Conservation (phyloP, 768 basidiomycete genomes). For the Fistulinella prunicolor region DNA sequence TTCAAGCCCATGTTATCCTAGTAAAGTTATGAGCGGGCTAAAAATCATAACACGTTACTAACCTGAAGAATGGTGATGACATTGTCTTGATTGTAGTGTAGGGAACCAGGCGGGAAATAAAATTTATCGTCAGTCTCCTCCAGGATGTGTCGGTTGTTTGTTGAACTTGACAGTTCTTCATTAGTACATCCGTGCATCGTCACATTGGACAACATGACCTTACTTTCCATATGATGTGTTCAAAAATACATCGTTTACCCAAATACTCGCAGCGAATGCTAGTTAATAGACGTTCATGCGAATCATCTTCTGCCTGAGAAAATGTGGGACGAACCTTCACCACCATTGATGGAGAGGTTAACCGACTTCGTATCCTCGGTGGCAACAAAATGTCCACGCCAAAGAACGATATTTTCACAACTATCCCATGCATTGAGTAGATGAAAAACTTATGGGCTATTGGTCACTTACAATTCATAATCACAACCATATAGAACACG, state of each 20-base stretch:
- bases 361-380: constrained; percentile 59
- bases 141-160: constrained; percentile 57
- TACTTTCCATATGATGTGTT: constrained; percentile 74
- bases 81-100: constrained; percentile 57
- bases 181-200: background rate
- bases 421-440: constrained; percentile 33
- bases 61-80: constrained; percentile 78
- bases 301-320: background rate
- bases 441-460: constrained; percentile 4
- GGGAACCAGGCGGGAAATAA: constrained; percentile 53
- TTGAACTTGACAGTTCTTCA: constrained; percentile 40
- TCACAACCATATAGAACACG: constrained; percentile 83
- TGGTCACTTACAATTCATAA: constrained; percentile 67
- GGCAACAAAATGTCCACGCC: constrained; percentile 76
- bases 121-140: constrained; percentile 70
- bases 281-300: background rate
- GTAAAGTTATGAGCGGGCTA: constrained; percentile 2
- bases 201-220: constrained; percentile 17
- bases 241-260: constrained; percentile 73
- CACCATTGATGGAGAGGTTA: constrained; percentile 78
- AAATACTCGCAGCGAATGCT: constrained; percentile 81
- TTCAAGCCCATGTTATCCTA: constrained; percentile 82
- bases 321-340: constrained; percentile 49
- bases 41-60: constrained; percentile 8
- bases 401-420: constrained; percentile 79